phyloP scores from a whole-genome alignment of 2,329 filamentous ascomycete genomes.

The Sarocladium kiliense region DNA sequence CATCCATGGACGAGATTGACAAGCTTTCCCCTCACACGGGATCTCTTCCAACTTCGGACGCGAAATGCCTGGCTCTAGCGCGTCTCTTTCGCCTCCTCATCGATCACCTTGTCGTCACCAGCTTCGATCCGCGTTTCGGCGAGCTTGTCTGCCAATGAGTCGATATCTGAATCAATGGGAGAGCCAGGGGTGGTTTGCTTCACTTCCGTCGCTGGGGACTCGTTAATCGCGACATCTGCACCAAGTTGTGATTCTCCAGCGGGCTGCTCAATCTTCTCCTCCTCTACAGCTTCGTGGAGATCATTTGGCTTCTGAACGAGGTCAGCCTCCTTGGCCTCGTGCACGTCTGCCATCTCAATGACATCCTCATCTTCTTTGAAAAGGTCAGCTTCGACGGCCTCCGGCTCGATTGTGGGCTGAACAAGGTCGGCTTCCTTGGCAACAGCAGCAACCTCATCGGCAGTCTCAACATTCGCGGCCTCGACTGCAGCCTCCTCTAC shows the following conservation, averaged over 20 bases:
- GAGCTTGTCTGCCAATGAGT: conserved; percentile 1
- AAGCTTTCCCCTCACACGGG: conserved; percentile 1
- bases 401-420: neutral
- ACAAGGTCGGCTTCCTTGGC: conserved; percentile 1
- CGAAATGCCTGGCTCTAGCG: conserved; percentile 8
- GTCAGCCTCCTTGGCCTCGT: conserved; percentile 11
- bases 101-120: neutral
- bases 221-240: neutral
- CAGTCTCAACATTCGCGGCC: conserved; percentile 2
- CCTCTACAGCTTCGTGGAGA: neutral
- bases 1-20: conserved; percentile 4
- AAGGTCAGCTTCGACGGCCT: neutral
- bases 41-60: conserved; percentile 2
- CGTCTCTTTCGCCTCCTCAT: conserved; percentile 2
- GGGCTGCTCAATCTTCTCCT: neutral
- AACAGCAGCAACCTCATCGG: conserved; percentile 10
- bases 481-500: conserved; percentile 12
- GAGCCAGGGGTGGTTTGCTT: neutral
- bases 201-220: neutral
- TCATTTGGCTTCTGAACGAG: neutral
- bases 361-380: conserved; percentile 1
- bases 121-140: neutral
- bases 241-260: neutral
- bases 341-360: conserved; percentile 1
- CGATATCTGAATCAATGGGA: neutral